Evolutionary conservation across 1,284 basidiomycete genomes (phyloP), one percentile per base, ranked within the genome.

Genomic region (Mycena citricolor): DNA sequence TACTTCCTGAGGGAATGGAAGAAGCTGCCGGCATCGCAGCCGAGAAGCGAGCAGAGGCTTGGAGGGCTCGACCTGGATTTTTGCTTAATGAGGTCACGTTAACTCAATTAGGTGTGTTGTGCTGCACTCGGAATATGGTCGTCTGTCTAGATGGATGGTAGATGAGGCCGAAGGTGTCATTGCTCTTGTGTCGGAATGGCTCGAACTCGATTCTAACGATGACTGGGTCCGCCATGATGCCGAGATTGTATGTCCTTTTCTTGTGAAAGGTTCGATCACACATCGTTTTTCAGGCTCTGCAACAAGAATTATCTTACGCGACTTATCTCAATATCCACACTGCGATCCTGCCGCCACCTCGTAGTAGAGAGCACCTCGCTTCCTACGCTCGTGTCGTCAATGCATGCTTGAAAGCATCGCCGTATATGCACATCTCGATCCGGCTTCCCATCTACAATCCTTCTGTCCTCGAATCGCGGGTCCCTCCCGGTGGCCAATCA

Each of bases 141-240:
- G 12, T 30, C 42, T 26, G 29, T 42, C 13, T 45, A 2, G 23
- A 28, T 25, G 21, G 35, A 23, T 47, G 11, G 56, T 32, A 92
- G 92, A 95, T 62, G 94, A 99, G 62, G 84, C 89, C 2, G 84
- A 90, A 47, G 77, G 77, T 25, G 71, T 91, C 17, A 78, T 90
- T 14, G 86, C 77, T 3, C 76, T 97, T 58, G 76, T 88, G 8
- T 92, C 93, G 12, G 89, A 91, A 47, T 99, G 97, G 97, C 74
- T 99, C 10, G 92, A 97, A 64, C 75, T 99, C 30, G 97, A 99
- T 67, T 86, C 92, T 10, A 71, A 79, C 1, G 94, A 97, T 65
- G 91, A 94, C 60, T 94, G 94, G 71, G 87, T 99, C 47, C 82
- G 97, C 33, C 90, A 95, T 57, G 97, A 99, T 61, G 88, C 93